Percentiles rank a stretch among this genome's conserved stretches.
Conservation (phyloP, 306 rosid genomes). For the Inga leiocalycina region DNA sequence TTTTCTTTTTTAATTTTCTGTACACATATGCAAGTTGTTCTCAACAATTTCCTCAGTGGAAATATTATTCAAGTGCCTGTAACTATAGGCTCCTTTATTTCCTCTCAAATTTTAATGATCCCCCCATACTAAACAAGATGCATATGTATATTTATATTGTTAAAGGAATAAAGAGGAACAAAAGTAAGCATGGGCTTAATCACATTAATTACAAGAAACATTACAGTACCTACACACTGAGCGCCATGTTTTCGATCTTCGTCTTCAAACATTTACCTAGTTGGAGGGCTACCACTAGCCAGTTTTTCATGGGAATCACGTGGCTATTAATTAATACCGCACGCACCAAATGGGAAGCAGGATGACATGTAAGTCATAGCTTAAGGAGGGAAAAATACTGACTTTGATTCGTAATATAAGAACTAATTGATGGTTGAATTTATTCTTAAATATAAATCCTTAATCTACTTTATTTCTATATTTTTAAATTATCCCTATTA, state of each 20-base stretch:
- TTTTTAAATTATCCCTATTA: too few species aligned
- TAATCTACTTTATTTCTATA: too few species aligned
- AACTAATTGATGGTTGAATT: too few species aligned
- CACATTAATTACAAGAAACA: constrained; percentile 32
- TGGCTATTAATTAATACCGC: constrained; percentile 33
- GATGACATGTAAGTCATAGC: constrained; percentile 3
- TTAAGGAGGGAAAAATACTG: not conserved
- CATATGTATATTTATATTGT: not conserved
- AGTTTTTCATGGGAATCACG: constrained; percentile 42
- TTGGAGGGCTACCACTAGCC: constrained; percentile 9
- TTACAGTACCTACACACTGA: constrained; percentile 26
- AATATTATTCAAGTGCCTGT: not conserved
- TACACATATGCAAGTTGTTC: not conserved
- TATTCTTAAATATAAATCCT: too few species aligned
- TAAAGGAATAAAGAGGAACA: constrained; percentile 25
- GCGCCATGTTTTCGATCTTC: not conserved
- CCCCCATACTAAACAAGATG: not conserved
- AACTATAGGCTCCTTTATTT: not conserved
- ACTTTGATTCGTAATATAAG: too few species aligned
- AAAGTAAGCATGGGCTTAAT: constrained; percentile 47
- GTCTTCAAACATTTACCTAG: constrained; percentile 22
- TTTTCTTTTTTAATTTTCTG: not conserved
- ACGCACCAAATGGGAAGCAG: constrained; percentile 23
- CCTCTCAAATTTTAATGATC: not conserved
- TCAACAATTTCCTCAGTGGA: constrained; percentile 9